Base-by-base conservation (phyloP, 768 basidiomycete species). In the Termitomyces sp. region DNA sequence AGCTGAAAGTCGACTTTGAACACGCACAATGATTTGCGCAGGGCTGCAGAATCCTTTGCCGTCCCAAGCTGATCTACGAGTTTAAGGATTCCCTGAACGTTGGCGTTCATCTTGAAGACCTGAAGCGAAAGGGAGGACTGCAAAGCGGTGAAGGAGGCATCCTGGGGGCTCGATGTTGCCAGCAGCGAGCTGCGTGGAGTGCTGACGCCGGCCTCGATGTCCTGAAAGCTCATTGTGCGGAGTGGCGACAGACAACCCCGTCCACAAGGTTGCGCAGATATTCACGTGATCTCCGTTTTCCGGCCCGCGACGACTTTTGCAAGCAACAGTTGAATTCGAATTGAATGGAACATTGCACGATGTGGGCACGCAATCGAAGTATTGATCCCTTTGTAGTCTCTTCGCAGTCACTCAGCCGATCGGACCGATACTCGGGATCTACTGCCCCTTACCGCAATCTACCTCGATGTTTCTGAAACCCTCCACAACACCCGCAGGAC, bases 91-190 rank as follows among this genome's bases (percentile, higher is more conserved):
- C 91, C 96, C 66, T 96, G 92, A 3, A 98, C 94, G 72, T 99
- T 99, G 57, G 91, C 84, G 65, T 96, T 95, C 76, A 98, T 94
- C 82, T 98, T 98, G 87, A 98, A 98, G 56, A 96, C 92, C 70
- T 98, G 95, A 6, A 98, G 79, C 1, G 89, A 89, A 58, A 94
- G 72, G 14, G 91, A 91, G 3, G 82, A 84, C 67, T 94, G 93
- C 16, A 95, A 74, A 32, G 76, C 78, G 10, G 79, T 73, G 70
- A 96, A 98, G 3, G 86, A 79, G 7, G 83, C 79, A 71, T 94
- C 92, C 67, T 90, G 78, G 25, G 80, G 78, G 61, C 73, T 76
- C 8, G 78, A 70, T 9, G 68, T 56, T 4, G 68, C 60, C 3
- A 69, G 68, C 6, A 72, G 61, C 5, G 75, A 66, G 53, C 72